Evolutionary conservation across 441 rosid genomes (phyloP).

Genomic region (Eruca vesicaria): DNA sequence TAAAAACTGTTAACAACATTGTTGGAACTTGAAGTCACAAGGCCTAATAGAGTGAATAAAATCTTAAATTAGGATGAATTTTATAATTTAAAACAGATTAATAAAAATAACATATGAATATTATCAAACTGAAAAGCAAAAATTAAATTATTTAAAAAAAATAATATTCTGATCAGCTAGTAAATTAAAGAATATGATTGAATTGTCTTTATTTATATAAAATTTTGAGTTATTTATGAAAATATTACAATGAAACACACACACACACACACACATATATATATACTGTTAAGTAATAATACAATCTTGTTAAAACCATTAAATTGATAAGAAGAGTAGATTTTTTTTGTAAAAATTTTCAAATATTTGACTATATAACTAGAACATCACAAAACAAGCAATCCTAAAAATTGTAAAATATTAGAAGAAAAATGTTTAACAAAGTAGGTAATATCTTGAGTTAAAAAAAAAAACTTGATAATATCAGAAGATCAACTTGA

Average conservation of each 20-base stretch:
- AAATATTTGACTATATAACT: too few species aligned
- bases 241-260: too few species aligned
- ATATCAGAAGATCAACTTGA: conserved; percentile 21
- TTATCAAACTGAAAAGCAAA: conserved; percentile 11
- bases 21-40: conserved; percentile 55
- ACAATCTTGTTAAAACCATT: too few species aligned
- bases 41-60: conserved; percentile 10
- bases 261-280: too few species aligned
- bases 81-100: background rate
- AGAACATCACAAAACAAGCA: background rate
- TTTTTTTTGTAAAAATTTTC: too few species aligned
- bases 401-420: background rate
- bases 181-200: too few species aligned
- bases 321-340: too few species aligned
- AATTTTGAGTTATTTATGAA: too few species aligned
- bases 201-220: too few species aligned
- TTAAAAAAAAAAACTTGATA: background rate
- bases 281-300: too few species aligned
- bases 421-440: background rate
- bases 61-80: conserved; percentile 12
- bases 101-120: background rate
- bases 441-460: conserved; percentile 17
- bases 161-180: too few species aligned
- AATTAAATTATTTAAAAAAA: background rate
- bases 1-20: conserved; percentile 9